Percentiles rank a stretch among this genome's conserved stretches.
These are phyloP conservation scores for Cryptococcus floricola DNA, from an alignment of 1,284 basidiomycete species.

Conservation along the genomic window DNA sequence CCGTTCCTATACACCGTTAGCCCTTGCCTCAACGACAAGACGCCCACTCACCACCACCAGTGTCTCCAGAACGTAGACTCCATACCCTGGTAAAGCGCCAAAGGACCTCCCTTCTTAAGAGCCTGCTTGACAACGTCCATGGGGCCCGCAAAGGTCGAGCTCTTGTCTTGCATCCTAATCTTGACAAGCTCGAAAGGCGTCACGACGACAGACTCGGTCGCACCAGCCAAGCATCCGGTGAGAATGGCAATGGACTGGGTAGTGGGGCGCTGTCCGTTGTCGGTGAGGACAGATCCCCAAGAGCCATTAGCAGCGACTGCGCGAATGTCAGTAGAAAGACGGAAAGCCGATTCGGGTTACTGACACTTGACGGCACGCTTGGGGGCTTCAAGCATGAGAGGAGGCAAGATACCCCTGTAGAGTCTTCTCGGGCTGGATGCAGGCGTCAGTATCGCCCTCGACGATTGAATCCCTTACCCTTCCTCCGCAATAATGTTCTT, in stretches of 20 bases:
- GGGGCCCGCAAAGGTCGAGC: conserved; percentile 80
- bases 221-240: conserved; percentile 91
- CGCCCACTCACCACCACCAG: conserved; percentile 48
- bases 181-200: conserved; percentile 98
- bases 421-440: conserved; percentile 65
- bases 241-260: conserved; percentile 78
- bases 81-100: conserved; percentile 75
- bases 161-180: conserved; percentile 89
- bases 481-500: conserved; percentile 66
- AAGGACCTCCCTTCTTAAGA: conserved; percentile 67
- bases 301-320: conserved; percentile 57
- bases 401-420: conserved; percentile 92
- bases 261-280: conserved; percentile 72
- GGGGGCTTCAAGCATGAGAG: conserved; percentile 91
- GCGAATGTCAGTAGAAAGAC: conserved; percentile 7
- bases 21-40: background rate
- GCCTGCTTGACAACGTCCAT: conserved; percentile 82
- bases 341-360: conserved; percentile 45
- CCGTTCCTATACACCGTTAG: conserved; percentile 68
- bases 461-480: conserved; percentile 52
- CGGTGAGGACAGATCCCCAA: conserved; percentile 69
- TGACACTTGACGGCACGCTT: conserved; percentile 95
- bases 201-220: conserved; percentile 81
- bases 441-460: background rate
- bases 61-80: conserved; percentile 95